Evolutionary conservation across 139 green algal species (phyloP).

Genomic region (Desmodesmus armatus): DNA sequence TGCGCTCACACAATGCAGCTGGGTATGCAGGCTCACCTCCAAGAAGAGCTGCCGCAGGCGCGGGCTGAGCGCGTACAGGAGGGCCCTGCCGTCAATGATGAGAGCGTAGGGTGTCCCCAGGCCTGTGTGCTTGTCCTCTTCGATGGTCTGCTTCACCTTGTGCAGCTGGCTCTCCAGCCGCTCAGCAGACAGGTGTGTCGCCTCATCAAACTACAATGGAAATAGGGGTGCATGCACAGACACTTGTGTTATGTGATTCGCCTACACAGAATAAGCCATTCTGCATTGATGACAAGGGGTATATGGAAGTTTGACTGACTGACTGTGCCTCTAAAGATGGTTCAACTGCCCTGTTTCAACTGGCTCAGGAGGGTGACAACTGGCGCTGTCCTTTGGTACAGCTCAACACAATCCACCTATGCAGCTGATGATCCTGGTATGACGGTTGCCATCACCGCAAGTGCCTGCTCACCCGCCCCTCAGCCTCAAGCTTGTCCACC

Average conservation of each 20-base stretch:
- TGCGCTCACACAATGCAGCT: background rate
- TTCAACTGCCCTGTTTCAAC: background rate
- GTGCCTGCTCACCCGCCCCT: background rate
- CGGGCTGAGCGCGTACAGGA: conserved; percentile 75
- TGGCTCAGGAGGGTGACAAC: too few relatives aligned
- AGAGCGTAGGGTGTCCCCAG: conserved; percentile 55
- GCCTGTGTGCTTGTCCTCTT: conserved; percentile 16
- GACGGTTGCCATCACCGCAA: too few relatives aligned
- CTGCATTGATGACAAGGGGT: too few relatives aligned
- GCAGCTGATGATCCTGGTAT: too few relatives aligned
- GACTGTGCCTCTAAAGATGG: too few relatives aligned
- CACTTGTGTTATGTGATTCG: too few relatives aligned
- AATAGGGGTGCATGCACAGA: too few relatives aligned
- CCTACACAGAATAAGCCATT: too few relatives aligned
- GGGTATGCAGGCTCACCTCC: conserved; percentile 21
- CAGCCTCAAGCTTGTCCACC: conserved; percentile 44
- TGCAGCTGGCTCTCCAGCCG: conserved; percentile 55
- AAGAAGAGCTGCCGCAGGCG: conserved; percentile 54
- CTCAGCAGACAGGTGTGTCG: conserved; percentile 37
- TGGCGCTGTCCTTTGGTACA: too few relatives aligned
- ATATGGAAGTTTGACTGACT: too few relatives aligned
- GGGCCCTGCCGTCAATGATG: conserved; percentile 88
- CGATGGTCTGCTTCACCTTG: conserved; percentile 44
- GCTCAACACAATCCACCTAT: too few relatives aligned
- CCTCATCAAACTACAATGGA: conserved; percentile 46